Evolutionary conservation across 768 basidiomycete genomes (phyloP).

Genomic region (Xerocomus spinulosus): DNA sequence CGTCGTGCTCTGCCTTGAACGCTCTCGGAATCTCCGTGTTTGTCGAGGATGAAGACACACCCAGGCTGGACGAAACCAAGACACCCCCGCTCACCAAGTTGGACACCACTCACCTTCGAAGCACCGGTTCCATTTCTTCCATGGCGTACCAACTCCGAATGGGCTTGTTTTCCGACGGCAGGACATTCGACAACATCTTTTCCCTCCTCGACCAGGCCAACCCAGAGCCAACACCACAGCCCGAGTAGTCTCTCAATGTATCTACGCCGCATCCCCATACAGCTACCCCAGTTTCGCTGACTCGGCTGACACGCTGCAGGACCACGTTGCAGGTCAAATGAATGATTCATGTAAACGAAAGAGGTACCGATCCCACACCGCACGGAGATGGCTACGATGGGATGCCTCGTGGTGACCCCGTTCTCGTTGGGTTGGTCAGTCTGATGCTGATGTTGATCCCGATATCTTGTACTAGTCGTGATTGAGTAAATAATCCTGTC

Average conservation of each 20-base stretch:
- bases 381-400: not conserved
- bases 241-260: not conserved
- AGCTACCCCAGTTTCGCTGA: not conserved
- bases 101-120: conserved; percentile 9
- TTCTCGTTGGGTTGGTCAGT: too few species aligned
- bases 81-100: conserved; percentile 15
- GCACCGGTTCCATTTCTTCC: conserved; percentile 24
- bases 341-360: not conserved
- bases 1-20: conserved; percentile 13
- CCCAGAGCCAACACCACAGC: conserved; percentile 8
- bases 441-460: too few species aligned
- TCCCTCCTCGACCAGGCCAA: conserved; percentile 27
- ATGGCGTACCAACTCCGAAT: conserved; percentile 24
- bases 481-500: not conserved
- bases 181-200: conserved; percentile 25
- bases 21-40: conserved; percentile 18
- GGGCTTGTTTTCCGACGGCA: conserved; percentile 23
- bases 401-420: not conserved
- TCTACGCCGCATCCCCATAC: not conserved
- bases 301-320: not conserved
- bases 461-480: too few species aligned
- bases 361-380: not conserved
- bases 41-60: too few species aligned
- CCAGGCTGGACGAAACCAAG: too few species aligned
- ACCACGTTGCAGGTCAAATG: not conserved